Conservation (phyloP, 352 stramenopile genomes). For the Phytophthora melonis region DNA sequence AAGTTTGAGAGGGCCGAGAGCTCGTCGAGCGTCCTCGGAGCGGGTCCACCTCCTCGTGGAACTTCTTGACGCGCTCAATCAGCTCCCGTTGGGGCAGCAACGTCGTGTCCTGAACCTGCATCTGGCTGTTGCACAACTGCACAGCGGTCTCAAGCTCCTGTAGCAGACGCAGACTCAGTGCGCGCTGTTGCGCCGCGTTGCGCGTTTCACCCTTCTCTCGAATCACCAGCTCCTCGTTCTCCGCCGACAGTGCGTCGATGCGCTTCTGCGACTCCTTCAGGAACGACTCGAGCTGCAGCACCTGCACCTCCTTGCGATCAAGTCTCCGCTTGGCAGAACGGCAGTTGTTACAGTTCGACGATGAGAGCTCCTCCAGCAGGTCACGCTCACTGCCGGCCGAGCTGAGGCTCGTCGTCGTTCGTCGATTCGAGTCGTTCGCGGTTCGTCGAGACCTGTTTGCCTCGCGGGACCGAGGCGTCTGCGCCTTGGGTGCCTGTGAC, state of each 20-base stretch:
- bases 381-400: slow-evolving; percentile 68
- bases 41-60: slow-evolving; percentile 59
- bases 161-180: slow-evolving; percentile 68
- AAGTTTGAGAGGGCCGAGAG: slow-evolving; percentile 27
- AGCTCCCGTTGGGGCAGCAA: slow-evolving; percentile 77
- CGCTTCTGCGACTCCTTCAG: slow-evolving; percentile 84
- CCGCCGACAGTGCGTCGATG: slow-evolving; percentile 66
- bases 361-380: slow-evolving; percentile 48
- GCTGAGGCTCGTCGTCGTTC: slow-evolving; percentile 67
- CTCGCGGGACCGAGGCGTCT: slow-evolving; percentile 31
- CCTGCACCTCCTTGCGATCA: slow-evolving; percentile 77
- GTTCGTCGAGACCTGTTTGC: slow-evolving; percentile 25
- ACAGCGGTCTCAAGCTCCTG: slow-evolving; percentile 81
- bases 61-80: slow-evolving; percentile 77
- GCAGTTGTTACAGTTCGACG: slow-evolving; percentile 56
- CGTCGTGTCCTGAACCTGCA: slow-evolving; percentile 58
- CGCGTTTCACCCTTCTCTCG: slow-evolving; percentile 73
- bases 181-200: slow-evolving; percentile 63
- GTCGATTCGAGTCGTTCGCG: slow-evolving; percentile 49
- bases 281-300: slow-evolving; percentile 81
- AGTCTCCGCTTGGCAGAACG: slow-evolving; percentile 65
- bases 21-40: slow-evolving; percentile 37
- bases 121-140: slow-evolving; percentile 71
- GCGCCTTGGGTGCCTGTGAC: slow-evolving; percentile 21
- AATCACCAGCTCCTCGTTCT: slow-evolving; percentile 73